Evolutionary conservation across 2,329 filamentous ascomycete species (phyloP), one percentile per base, ranked within the genome.

Genomic region (Venturia oleaginea): DNA sequence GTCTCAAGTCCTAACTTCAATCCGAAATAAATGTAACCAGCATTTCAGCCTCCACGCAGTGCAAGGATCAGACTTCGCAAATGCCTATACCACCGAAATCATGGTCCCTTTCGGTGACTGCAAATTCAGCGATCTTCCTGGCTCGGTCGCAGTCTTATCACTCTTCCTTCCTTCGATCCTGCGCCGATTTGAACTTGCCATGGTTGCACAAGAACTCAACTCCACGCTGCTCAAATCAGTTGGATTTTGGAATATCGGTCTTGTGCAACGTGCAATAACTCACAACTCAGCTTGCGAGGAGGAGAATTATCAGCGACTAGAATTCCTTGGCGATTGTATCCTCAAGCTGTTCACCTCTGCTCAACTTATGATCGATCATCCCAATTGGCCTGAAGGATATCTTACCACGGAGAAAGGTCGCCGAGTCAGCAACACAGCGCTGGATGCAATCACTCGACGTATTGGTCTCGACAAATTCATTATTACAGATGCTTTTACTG

Each of bases 281-380:
- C 79, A 90, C 0, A 84, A 86, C 0, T 80, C 79, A 1, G 85
- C 90, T 0, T 71, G 74, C 2, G 85, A 86, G 59, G 73, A 77
- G 1, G 81, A 80, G 0, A 83, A 96, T 68, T 97, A 97, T 71
- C 89, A 97, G 70, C 81, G 89, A 2, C 78, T 96, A 0, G 94
- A 97, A 72, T 95, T 95, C 68, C 77, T 97, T 0, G 94, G 94
- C 0, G 93, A 97, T 70, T 86, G 86, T 0, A 80, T 96, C 1
- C 79, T 97, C 43, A 97, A 97, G 70, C 84, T 88, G 65, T 85
- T 84, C 59, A 81, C 88, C 0, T 85, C 86, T 0, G 73, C 91
- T 1, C 87, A 91, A 64, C 79, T 92, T 4, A 79, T 82, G 71
- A 80, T 81, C 22, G 72, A 80, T 38, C 75, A 92, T 66, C 83